Conservation (phyloP, 2,329 filamentous ascomycete species). For the Fusarium marasasianum region DNA sequence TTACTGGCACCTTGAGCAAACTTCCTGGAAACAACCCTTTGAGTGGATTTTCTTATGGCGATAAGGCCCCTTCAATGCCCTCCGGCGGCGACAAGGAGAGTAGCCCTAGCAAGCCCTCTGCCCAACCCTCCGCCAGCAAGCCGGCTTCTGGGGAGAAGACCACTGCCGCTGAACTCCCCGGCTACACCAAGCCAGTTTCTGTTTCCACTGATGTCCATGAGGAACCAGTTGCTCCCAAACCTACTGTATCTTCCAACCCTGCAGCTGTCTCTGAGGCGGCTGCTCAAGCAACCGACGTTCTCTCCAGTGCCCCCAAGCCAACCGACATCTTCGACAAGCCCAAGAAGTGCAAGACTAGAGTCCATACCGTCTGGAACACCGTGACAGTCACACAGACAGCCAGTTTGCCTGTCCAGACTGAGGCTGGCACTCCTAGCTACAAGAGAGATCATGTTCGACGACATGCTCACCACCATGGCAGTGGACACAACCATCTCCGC, state of each 20-base stretch:
- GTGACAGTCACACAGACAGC: constrained; percentile 54
- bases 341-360: constrained; percentile 42
- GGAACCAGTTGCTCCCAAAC: constrained; percentile 6
- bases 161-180: constrained; percentile 13
- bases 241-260: constrained; percentile 16
- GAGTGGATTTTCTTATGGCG: constrained; percentile 61
- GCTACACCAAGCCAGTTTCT: constrained; percentile 15
- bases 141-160: constrained; percentile 15
- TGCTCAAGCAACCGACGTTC: constrained; percentile 14
- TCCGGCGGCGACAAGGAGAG: constrained; percentile 12
- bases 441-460: constrained; percentile 46
- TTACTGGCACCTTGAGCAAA: constrained; percentile 54
- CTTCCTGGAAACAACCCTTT: constrained; percentile 67
- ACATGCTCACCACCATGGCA: constrained; percentile 50
- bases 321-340: constrained; percentile 28
- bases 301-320: constrained; percentile 24
- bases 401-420: constrained; percentile 30
- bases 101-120: constrained; percentile 14
- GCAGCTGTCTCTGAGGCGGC: constrained; percentile 29
- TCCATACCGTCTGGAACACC: constrained; percentile 56
- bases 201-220: constrained; percentile 5
- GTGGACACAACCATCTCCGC: constrained; percentile 28
- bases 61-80: constrained; percentile 8
- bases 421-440: constrained; percentile 21
- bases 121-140: constrained; percentile 7